A percentile compares a stretch with the other conserved stretches of the same genome.
Conservation (phyloP, 805 yeast species). For the Ogataea neopini region DNA sequence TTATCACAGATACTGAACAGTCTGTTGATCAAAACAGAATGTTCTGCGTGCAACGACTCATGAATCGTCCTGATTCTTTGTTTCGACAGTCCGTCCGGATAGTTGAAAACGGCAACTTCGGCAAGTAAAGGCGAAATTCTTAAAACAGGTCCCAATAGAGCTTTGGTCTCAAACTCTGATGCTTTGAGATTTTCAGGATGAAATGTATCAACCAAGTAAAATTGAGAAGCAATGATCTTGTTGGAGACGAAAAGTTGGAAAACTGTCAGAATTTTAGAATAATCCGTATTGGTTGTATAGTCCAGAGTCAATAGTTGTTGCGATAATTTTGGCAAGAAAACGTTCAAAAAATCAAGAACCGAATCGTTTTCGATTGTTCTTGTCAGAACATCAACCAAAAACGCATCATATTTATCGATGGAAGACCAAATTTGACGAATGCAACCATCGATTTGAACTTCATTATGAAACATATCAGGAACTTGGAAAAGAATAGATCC, state of each 20-base stretch:
- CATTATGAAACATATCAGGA: conserved; percentile 58
- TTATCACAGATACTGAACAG: conserved; percentile 71
- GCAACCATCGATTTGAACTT: conserved; percentile 35
- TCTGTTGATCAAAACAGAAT: conserved; percentile 56
- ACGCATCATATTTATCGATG: conserved; percentile 38
- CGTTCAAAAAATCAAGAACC: conserved; percentile 56
- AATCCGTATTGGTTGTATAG: conserved; percentile 48
- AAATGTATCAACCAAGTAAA: conserved; percentile 60
- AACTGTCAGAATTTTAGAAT: conserved; percentile 53
- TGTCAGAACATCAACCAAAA: conserved; percentile 55
- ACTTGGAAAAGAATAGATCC: conserved; percentile 69
- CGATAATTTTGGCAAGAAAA: conserved; percentile 49
- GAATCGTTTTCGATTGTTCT: conserved; percentile 69
- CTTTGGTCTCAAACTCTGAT: conserved; percentile 54
- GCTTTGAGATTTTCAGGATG: conserved; percentile 49
- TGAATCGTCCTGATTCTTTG: conserved; percentile 50
- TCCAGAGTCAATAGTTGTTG: conserved; percentile 40
- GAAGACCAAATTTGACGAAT: conserved; percentile 30
- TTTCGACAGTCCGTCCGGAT: conserved; percentile 39
- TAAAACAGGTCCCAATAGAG: conserved; percentile 77
- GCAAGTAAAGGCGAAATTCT: conserved; percentile 71
- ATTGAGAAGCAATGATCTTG: conserved; percentile 60
- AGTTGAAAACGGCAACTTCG: conserved; percentile 48
- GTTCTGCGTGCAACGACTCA: conserved; percentile 65
- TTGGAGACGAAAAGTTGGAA: conserved; percentile 58